phyloP scores from a whole-genome alignment of 2,329 filamentous ascomycete species.

The Tolypocladium guangdongense region DNA sequence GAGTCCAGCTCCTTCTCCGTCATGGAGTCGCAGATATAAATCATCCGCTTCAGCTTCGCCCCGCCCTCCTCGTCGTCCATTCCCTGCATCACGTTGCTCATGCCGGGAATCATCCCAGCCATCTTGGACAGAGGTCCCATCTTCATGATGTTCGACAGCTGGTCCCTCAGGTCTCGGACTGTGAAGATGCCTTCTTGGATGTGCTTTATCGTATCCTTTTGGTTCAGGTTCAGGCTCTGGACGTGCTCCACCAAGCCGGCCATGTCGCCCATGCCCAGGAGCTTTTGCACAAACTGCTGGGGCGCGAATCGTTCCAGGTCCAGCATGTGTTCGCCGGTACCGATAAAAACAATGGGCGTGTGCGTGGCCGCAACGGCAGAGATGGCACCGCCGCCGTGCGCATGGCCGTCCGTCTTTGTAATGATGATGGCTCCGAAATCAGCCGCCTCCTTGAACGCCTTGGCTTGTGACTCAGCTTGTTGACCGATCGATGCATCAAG shows the following conservation, averaged over 20 bases:
- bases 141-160: constrained; percentile 98
- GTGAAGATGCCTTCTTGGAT: constrained; percentile 96
- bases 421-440: constrained; percentile 98
- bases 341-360: constrained; percentile 95
- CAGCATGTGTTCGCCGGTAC: constrained; percentile 94
- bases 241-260: constrained; percentile 92
- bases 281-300: constrained; percentile 84
- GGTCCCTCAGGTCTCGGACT: constrained; percentile 84
- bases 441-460: constrained; percentile 94
- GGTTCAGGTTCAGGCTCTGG: constrained; percentile 87
- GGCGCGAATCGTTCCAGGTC: constrained; percentile 90
- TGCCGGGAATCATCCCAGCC: constrained; percentile 96
- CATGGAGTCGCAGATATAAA: constrained; percentile 98
- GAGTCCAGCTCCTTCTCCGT: constrained; percentile 90
- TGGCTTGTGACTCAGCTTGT: constrained; percentile 84
- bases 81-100: constrained; percentile 85
- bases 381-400: constrained; percentile 91
- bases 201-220: constrained; percentile 99
- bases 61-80: constrained; percentile 97
- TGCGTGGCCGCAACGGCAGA: constrained; percentile 93
- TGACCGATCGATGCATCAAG: constrained; percentile 95
- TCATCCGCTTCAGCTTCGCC: constrained; percentile 90
- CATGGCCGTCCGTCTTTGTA: constrained; percentile 95
- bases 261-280: constrained; percentile 96
- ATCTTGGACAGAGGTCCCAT: constrained; percentile 97